These are phyloP conservation scores for Torulaspora gathmanii DNA, from an alignment of 805 yeast genomes.

Conservation along the genomic window DNA sequence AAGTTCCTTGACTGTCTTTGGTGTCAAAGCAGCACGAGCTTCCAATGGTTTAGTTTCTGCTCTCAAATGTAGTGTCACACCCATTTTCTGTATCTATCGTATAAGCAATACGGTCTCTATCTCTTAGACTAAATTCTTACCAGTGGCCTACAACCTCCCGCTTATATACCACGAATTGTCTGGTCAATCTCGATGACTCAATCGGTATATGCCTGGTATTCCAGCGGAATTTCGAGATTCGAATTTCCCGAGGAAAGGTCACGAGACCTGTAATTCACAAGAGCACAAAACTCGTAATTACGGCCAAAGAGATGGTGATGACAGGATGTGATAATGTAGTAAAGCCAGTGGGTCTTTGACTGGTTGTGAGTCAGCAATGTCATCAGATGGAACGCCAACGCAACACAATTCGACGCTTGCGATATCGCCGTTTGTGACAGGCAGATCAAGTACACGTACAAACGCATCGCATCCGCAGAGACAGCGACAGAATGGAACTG, in stretches of 20 bases:
- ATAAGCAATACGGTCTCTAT: slow-evolving; percentile 6
- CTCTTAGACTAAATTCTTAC: slow-evolving; percentile 1
- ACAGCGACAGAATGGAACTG: slow-evolving; percentile 3
- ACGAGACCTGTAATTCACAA: neutral
- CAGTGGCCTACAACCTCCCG: neutral
- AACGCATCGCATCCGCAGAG: slow-evolving; percentile 7
- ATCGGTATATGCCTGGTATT: neutral
- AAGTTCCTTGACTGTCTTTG: slow-evolving; percentile 78
- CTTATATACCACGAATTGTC: neutral
- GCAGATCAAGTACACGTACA: slow-evolving; percentile 32
- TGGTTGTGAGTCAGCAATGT: slow-evolving; percentile 13
- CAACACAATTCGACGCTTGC: slow-evolving; percentile 72
- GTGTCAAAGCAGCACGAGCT: slow-evolving; percentile 96
- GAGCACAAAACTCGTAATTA: neutral
- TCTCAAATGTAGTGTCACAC: slow-evolving; percentile 78
- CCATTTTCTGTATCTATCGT: slow-evolving; percentile 14
- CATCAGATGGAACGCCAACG: slow-evolving; percentile 39
- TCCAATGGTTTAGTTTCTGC: slow-evolving; percentile 97
- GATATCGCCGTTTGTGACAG: slow-evolving; percentile 60
- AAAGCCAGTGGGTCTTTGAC: neutral
- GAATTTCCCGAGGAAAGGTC: slow-evolving; percentile 1
- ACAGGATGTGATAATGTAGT: neutral
- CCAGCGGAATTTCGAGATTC: slow-evolving; percentile 1
- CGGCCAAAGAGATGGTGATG: neutral
- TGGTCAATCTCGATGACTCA: slow-evolving; percentile 1